Evolutionary conservation across 805 yeast species (phyloP), one percentile per base, ranked within the genome.

Genomic region (Myxozyma melibiosi): DNA sequence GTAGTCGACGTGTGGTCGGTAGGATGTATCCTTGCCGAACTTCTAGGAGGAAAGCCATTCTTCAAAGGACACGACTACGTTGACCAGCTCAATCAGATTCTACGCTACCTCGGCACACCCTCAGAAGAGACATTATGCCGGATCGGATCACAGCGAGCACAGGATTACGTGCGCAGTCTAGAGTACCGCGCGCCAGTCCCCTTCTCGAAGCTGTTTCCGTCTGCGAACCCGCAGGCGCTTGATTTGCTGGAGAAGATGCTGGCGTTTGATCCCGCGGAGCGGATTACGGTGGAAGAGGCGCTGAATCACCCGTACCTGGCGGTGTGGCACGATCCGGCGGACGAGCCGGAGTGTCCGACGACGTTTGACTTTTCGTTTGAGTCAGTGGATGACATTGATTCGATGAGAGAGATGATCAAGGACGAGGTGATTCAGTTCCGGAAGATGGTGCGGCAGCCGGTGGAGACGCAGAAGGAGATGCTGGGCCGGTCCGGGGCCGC

Each of bases 11-110:
- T 94, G 55, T 94, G 99, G 99, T 90, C 97, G 0, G 96, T 94
- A 20, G 99, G 99, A 2, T 94, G 99, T 74, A 91, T 94, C 57
- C 75, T 94, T 53, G 99, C 98, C 1, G 99, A 94, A 70, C 79
- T 94, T 61, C 74, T 94, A 18, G 96, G 96, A 2, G 91, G 97
- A 0, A 82, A 83, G 66, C 97, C 99, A 1, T 79, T 94, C 22
- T 94, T 94, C 75, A 86, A 92, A 65, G 99, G 99, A 3, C 88
- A 87, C 70, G 98, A 94, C 74, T 94, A 92, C 70, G 96, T 92
- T 30, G 96, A 94, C 71, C 99, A 94, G 72, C 77, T 94, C 69
- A 88, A 88, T 68, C 90, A 90, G 74, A 92, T 92, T 51, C 75
- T 94, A 54, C 82, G 86, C 68, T 84, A 89, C 27, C 77, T 94